Percentiles rank a stretch among this genome's conserved stretches.
Evolutionary conservation across 306 rosid species (phyloP).

Genomic region (Canavalia ensiformis): DNA sequence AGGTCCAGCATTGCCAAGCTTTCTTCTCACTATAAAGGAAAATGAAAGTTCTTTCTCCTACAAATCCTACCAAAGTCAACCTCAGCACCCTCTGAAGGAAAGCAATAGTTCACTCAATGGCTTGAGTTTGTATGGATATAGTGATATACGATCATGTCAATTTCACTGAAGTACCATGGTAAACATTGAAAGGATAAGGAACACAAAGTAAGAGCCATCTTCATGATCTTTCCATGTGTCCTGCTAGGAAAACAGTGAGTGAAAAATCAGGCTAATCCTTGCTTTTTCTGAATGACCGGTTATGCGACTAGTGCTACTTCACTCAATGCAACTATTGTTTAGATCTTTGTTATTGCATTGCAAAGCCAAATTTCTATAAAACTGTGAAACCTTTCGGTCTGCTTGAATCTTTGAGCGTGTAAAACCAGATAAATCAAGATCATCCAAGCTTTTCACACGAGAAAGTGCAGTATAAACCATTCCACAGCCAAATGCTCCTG

Average conservation of each 20-base stretch:
- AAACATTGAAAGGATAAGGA: background rate
- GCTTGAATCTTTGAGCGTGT: constrained; percentile 50
- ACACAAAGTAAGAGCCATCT: background rate
- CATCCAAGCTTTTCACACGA: constrained; percentile 59
- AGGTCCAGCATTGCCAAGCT: constrained; percentile 35
- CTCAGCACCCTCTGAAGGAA: background rate
- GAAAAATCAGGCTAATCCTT: constrained; percentile 19
- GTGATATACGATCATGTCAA: background rate
- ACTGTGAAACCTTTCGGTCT: constrained; percentile 57
- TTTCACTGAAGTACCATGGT: constrained; percentile 22
- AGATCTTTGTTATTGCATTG: constrained; percentile 16
- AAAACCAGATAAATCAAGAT: constrained; percentile 61
- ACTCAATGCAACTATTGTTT: constrained; percentile 29
- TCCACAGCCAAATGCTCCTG: constrained; percentile 60
- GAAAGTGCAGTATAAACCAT: constrained; percentile 70
- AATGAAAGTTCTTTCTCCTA: background rate
- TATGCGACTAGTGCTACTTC: constrained; percentile 14
- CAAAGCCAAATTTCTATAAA: constrained; percentile 45
- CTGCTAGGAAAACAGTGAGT: constrained; percentile 30
- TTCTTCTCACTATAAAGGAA: constrained; percentile 7
- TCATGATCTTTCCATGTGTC: constrained; percentile 37
- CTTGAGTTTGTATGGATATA: constrained; percentile 17
- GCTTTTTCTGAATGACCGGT: constrained; percentile 10
- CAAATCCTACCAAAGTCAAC: background rate
- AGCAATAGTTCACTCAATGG: background rate